Evolutionary conservation across 2,329 filamentous ascomycete genomes (phyloP).

Genomic region (Diaporthe nobilis): DNA sequence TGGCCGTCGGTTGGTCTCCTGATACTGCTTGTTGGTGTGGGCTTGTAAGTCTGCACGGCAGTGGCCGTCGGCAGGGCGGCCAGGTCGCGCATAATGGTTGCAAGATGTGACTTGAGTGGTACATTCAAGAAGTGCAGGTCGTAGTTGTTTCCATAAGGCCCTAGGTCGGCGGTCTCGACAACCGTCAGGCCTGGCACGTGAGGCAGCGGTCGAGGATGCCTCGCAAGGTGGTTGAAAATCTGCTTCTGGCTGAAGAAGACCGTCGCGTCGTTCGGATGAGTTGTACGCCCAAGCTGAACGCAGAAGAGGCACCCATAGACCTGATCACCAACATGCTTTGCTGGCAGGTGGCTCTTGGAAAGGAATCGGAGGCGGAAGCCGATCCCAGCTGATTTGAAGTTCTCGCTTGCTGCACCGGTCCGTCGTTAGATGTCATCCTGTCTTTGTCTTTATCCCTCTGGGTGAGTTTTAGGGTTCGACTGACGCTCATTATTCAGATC

Average conservation of each 20-base stretch:
- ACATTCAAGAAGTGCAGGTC: constrained; percentile 65
- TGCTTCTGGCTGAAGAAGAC: constrained; percentile 68
- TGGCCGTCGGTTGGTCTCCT: constrained; percentile 25
- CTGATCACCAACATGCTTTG: constrained; percentile 65
- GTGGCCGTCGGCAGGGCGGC: constrained; percentile 59
- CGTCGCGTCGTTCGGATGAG: constrained; percentile 68
- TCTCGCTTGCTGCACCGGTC: constrained; percentile 57
- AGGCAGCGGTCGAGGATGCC: constrained; percentile 68
- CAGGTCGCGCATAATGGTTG: constrained; percentile 58
- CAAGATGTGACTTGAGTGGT: constrained; percentile 57
- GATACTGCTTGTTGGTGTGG: constrained; percentile 17
- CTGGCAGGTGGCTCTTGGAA: constrained; percentile 68
- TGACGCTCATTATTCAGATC: constrained; percentile 60
- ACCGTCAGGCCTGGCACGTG: constrained; percentile 63
- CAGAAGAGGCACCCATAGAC: constrained; percentile 71
- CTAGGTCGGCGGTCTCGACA: constrained; percentile 60
- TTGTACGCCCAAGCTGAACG: constrained; percentile 62
- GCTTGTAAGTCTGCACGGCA: constrained; percentile 56
- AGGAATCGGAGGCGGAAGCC: constrained; percentile 68
- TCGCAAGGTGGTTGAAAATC: constrained; percentile 66
- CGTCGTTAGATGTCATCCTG: background rate
- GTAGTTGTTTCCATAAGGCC: constrained; percentile 62
- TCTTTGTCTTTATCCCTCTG: background rate
- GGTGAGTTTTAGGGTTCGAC: background rate
- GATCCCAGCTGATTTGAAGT: constrained; percentile 61